A percentile compares a stretch with the other conserved stretches of the same genome.
phyloP scores from a whole-genome alignment of 768 basidiomycete genomes.

The Pleurotus djamor region DNA sequence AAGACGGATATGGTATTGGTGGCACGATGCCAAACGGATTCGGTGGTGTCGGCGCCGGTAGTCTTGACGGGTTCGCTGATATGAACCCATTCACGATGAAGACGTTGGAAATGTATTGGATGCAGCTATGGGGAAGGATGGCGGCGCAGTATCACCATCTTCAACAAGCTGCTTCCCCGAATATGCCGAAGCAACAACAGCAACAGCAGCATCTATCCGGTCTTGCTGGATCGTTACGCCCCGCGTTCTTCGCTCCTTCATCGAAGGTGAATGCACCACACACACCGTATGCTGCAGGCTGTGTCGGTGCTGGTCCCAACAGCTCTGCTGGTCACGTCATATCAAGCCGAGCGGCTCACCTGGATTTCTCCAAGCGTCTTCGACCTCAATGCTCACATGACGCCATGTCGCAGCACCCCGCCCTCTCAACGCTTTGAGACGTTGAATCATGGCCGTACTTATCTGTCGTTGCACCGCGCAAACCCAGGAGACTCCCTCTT shows the following conservation, averaged over 20 bases:
- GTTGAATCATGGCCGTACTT: no score
- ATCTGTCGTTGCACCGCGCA: no score
- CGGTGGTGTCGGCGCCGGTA: conserved; percentile 22
- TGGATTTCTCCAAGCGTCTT: no score
- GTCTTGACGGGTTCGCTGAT: conserved; percentile 80
- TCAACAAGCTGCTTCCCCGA: conserved; percentile 28
- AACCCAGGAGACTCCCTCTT: no score
- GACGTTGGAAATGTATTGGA: conserved; percentile 80
- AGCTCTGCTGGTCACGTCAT: conserved; percentile 33
- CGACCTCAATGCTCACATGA: no score
- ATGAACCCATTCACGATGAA: conserved; percentile 85
- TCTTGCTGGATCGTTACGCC: conserved; percentile 39
- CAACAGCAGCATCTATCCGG: conserved; percentile 22
- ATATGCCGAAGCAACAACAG: conserved; percentile 26
- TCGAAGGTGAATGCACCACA: conserved; percentile 13
- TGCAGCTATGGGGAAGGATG: conserved; percentile 93
- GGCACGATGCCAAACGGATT: conserved; percentile 1
- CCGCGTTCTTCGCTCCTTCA: conserved; percentile 31
- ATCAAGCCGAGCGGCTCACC: no score
- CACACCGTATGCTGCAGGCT: conserved; percentile 21
- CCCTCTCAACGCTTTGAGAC: no score
- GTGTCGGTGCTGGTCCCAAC: conserved; percentile 1
- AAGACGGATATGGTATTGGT: conserved; percentile 2
- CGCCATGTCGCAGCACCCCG: no score
- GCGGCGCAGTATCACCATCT: conserved; percentile 64